These are phyloP conservation scores for Pythium inflatum DNA, from an alignment of 352 stramenopile genomes.

Conservation along the genomic window DNA sequence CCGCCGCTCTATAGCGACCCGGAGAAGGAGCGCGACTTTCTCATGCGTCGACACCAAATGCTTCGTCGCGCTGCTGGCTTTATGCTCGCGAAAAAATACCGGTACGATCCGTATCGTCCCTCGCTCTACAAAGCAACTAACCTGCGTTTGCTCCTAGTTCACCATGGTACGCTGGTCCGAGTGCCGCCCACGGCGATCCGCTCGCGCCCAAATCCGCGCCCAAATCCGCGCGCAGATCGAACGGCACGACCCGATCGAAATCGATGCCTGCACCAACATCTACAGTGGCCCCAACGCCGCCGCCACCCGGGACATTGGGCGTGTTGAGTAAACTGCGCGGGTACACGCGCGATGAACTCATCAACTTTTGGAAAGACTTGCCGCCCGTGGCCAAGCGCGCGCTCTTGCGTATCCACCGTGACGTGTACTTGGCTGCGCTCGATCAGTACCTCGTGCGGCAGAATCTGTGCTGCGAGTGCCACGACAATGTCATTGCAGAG, in stretches of 20 bases:
- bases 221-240: slow-evolving; percentile 2
- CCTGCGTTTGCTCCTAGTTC: slow-evolving; percentile 11
- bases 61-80: slow-evolving; percentile 67
- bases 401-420: slow-evolving; percentile 72
- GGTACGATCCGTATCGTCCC: too few species aligned
- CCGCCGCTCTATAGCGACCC: slow-evolving; percentile 24
- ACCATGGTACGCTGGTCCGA: slow-evolving; percentile 25
- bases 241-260: slow-evolving; percentile 1
- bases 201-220: not conserved
- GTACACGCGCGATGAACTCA: slow-evolving; percentile 72
- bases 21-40: slow-evolving; percentile 48
- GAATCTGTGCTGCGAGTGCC: slow-evolving; percentile 82
- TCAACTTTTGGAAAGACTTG: slow-evolving; percentile 84
- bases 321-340: slow-evolving; percentile 42
- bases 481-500: slow-evolving; percentile 83
- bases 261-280: not conserved
- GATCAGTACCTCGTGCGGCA: slow-evolving; percentile 78
- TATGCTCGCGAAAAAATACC: slow-evolving; percentile 76
- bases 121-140: not conserved
- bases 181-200: slow-evolving; percentile 10
- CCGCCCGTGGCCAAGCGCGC: slow-evolving; percentile 63
- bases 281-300: not conserved
- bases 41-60: slow-evolving; percentile 65
- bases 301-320: slow-evolving; percentile 32
- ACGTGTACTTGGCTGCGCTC: slow-evolving; percentile 68